Evolutionary conservation across 805 yeast genomes (phyloP), one percentile per base, ranked within the genome.

Genomic region (Lipomyces oligophaga): DNA sequence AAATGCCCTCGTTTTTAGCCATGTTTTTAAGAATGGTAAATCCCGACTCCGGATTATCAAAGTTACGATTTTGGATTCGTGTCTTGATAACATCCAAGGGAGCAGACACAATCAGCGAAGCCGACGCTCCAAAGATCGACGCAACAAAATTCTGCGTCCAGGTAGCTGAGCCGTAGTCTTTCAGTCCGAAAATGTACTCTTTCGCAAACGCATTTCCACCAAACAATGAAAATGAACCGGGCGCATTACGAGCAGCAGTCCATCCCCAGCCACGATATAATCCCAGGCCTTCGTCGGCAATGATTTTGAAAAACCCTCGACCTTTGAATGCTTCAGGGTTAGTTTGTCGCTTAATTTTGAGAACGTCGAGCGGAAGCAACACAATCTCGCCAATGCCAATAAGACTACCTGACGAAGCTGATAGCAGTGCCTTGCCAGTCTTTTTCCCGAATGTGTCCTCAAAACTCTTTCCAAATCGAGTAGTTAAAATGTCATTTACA

Each of bases 321-420:
- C 99, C 99, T 69, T 81, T 83, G 79, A 93, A 93, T n/a, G 97
- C 74, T 70, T 90, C 98, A n/a, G 99, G 99, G 75, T 93, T 93
- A 45, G 99, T 93, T 76, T 93, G 99, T 74, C 97, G 89, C 74
- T 93, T 93, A 71, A 93, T 93, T 75, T 93, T 93, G 65, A 93
- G 75, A 33, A 93, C 97, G 66, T 93, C 99, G 60, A 93, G 77
- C 28, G 99, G 99, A 63, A 93, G 77, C 60, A 93, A 74, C 30
- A 93, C 89, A 65, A 93, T 87, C 72, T 93, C 99, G 71, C 97
- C 98, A 65, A 93, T 90, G 61, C 99, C 99, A 58, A 93, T 88
- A 57, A 93, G 60, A 27, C 96, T 47, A 38, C 99, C 99, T 24
- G 99, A 97, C 55, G 97, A 80, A 37, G 99, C 99, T 49, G 95